Evolutionary conservation across 768 basidiomycete genomes (phyloP).

Genomic region (Phaeotremella skinneri): DNA sequence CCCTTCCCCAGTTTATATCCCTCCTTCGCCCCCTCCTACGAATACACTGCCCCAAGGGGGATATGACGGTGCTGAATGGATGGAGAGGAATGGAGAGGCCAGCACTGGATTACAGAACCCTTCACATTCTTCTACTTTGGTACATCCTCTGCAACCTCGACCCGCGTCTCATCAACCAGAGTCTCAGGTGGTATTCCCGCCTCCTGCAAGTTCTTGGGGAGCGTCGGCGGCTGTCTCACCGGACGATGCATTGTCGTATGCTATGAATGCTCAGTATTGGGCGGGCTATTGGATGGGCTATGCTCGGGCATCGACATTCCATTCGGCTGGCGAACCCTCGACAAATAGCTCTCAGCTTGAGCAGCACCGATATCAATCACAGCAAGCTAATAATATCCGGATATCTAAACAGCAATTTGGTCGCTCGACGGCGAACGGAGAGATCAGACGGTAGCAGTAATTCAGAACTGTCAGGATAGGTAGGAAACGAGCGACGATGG

Average conservation of each 20-base stretch:
- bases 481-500: not conserved
- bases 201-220: conserved; percentile 2
- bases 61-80: no score
- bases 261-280: conserved; percentile 50
- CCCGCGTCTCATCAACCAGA: not conserved
- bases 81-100: not conserved
- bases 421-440: conserved; percentile 6
- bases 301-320: conserved; percentile 10
- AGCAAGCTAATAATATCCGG: conserved; percentile 2
- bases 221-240: conserved; percentile 9
- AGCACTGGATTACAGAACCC: not conserved
- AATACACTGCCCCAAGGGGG: conserved; percentile 10
- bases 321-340: no score
- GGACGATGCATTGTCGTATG: conserved; percentile 38
- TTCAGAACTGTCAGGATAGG: not conserved
- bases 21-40: conserved; percentile 12
- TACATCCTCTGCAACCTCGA: no score
- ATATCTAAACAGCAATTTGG: conserved; percentile 11
- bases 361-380: not conserved
- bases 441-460: conserved; percentile 5
- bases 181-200: not conserved
- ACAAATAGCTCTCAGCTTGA: no score
- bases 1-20: conserved; percentile 13
- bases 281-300: conserved; percentile 51
- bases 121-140: no score